These are phyloP conservation scores for Gossypium thurberi DNA, from an alignment of 345 rosid species.

Conservation along the genomic window DNA sequence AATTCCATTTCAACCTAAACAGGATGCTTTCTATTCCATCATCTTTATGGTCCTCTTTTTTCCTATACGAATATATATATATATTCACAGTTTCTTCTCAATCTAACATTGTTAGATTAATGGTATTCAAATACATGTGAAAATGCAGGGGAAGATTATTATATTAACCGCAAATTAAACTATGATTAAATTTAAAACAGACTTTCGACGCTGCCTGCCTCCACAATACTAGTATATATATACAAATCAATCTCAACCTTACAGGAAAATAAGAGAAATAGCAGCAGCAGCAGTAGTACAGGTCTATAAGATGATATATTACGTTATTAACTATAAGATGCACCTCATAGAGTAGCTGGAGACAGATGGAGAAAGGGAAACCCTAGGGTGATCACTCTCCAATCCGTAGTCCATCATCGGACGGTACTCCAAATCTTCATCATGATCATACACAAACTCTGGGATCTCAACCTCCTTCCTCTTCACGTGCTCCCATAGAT, in stretches of 20 bases:
- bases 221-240: background rate
- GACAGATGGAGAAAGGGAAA: background rate
- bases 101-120: background rate
- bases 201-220: background rate
- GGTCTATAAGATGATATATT: background rate
- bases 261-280: background rate
- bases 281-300: background rate
- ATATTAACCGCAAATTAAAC: background rate
- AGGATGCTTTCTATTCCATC: conserved; percentile 11
- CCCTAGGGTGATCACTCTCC: background rate
- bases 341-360: background rate
- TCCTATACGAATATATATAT: background rate
- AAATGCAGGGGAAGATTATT: background rate
- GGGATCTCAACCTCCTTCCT: conserved; percentile 1
- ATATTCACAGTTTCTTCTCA: background rate
- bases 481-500: background rate
- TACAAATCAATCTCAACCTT: background rate
- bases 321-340: background rate
- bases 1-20: background rate
- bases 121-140: background rate
- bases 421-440: background rate
- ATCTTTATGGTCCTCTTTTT: too few species aligned
- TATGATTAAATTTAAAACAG: background rate
- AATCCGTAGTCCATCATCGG: conserved; percentile 3
- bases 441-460: background rate